Evolutionary conservation across 2,329 filamentous ascomycete species (phyloP), one percentile per base, ranked within the genome.

Genomic region (Ophiocordyceps australis): DNA sequence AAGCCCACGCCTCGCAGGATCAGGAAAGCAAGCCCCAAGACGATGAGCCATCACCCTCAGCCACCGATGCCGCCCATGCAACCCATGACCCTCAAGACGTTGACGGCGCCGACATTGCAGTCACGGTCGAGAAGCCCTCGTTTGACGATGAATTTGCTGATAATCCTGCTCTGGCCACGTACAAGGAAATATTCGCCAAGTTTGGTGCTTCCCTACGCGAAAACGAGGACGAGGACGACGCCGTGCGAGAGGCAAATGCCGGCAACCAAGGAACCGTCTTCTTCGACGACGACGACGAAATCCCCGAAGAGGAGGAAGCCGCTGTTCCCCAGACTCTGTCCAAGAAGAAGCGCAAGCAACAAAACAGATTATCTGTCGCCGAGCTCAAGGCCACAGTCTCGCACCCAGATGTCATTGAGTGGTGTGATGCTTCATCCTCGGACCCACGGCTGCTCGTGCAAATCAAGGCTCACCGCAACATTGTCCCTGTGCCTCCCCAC

Each of bases 361-460:
- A 83, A 45, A 91, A 78, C 55, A 93, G 91, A 51, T 61, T 95
- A 17, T 92, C 86, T 6, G 81, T 98, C 31, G 89, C 89, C 25
- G 83, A 95, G 52, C 66, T 98, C 35, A 98, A 98, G 54, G 81
- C 86, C 5, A 57, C 93, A 28, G 89, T 94, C 32, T 68, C 65
- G 40, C 86, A 85, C 38, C 89, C 89, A 3, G 89, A 98, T 49
- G 71, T 93, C 8, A 86, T 98, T 5, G 89, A 98, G 43, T 95
- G 89, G 89, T 89, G 91, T 28, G 89, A 98, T 46, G 80, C 81
- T 9, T 91, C 82, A 11, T 85, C 89, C 1, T 72, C 79, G 15
- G 85, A 98, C 46, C 89, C 89, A 10, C 70, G 76, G 29, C 59
- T 95, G 22, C 66, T 98, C 9, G 81, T 95, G 15, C 80, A 92